Conservation (phyloP, 306 rosid species). For the Quercus glauca region DNA sequence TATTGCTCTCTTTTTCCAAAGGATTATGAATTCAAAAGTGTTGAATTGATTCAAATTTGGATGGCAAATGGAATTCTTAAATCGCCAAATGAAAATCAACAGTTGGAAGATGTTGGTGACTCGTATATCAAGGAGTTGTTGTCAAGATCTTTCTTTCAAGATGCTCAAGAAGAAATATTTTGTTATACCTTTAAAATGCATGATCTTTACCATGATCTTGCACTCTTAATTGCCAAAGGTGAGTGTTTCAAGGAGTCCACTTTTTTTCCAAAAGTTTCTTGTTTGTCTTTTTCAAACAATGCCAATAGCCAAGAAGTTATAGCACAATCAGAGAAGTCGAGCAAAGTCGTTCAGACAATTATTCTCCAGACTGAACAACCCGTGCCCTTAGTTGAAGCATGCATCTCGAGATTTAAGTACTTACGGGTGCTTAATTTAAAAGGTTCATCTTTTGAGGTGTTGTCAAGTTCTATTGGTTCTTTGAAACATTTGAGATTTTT, state of each 20-base stretch:
- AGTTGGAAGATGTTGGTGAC: constrained; percentile 28
- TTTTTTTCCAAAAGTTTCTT: neutral
- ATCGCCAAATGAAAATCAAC: neutral
- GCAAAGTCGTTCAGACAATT: neutral
- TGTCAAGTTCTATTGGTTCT: constrained; percentile 13
- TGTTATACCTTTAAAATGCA: constrained; percentile 18
- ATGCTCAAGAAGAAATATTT: neutral
- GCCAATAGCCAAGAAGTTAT: neutral
- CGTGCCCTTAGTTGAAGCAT: neutral
- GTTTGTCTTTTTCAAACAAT: neutral
- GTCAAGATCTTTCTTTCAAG: constrained; percentile 26
- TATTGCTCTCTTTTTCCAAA: constrained; percentile 32
- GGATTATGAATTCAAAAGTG: neutral
- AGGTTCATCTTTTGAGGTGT: constrained; percentile 1
- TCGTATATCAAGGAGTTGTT: constrained; percentile 17
- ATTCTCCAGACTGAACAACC: neutral
- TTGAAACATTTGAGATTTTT: constrained; percentile 25
- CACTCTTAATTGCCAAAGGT: constrained; percentile 10
- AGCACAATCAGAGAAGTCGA: neutral
- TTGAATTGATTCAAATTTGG: constrained; percentile 18
- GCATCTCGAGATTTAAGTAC: constrained; percentile 8
- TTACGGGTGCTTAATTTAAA: constrained; percentile 15
- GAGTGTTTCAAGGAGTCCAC: neutral
- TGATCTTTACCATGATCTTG: constrained; percentile 24
- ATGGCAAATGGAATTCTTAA: constrained; percentile 25